Evolutionary conservation across 345 rosid genomes (phyloP).

Genomic region (Brassica nigra): DNA sequence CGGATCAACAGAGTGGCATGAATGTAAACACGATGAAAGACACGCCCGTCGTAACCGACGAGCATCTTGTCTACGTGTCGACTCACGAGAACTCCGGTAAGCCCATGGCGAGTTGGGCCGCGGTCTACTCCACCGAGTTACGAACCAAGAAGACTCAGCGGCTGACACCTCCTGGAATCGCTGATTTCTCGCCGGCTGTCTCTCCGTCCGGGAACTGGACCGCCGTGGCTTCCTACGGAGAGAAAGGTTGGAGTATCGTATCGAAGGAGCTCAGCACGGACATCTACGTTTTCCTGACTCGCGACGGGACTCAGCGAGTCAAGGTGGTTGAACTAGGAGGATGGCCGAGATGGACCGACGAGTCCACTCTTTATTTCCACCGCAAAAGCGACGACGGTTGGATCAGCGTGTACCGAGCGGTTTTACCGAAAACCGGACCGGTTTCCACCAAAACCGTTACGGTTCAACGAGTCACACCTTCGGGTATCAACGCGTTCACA

Average conservation of each 20-base stretch:
- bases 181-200: constrained; percentile 81
- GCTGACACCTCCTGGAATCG: constrained; percentile 64
- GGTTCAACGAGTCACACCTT: constrained; percentile 69
- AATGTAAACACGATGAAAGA: constrained; percentile 64
- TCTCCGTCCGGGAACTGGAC: constrained; percentile 78
- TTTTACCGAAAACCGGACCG: constrained; percentile 47
- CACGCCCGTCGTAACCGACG: constrained; percentile 55
- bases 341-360: constrained; percentile 88
- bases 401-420: constrained; percentile 76
- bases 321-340: constrained; percentile 79
- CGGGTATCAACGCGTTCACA: constrained; percentile 84
- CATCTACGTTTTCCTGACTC: constrained; percentile 71
- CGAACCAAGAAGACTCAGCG: constrained; percentile 60
- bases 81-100: constrained; percentile 67
- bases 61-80: constrained; percentile 65
- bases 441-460: constrained; percentile 48
- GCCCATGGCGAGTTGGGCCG: constrained; percentile 79
- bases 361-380: constrained; percentile 71
- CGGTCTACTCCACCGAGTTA: constrained; percentile 69
- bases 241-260: constrained; percentile 61
- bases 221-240: constrained; percentile 79
- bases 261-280: constrained; percentile 68
- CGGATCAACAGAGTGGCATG: constrained; percentile 33
- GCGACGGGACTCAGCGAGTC: constrained; percentile 69
- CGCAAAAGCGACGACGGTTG: constrained; percentile 63